These are phyloP conservation scores for Ophiorrhiza pumila DNA, from an alignment of 257 asterid genomes.

Conservation along the genomic window DNA sequence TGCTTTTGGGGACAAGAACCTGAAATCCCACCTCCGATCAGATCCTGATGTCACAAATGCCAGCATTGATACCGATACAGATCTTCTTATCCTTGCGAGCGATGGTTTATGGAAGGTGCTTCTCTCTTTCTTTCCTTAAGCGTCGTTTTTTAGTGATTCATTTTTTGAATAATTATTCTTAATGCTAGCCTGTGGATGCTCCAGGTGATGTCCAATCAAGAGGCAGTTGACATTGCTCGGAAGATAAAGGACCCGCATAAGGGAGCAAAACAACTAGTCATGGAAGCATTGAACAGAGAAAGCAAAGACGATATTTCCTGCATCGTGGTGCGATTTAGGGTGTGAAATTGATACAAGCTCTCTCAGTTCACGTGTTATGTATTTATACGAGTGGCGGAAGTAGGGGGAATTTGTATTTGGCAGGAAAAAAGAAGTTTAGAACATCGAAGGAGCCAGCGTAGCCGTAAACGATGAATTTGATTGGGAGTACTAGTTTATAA, in stretches of 20 bases:
- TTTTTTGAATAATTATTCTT: background rate
- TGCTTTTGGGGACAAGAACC: conserved; percentile 89
- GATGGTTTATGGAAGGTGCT: conserved; percentile 93
- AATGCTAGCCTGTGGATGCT: background rate
- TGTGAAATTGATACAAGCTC: conserved; percentile 12
- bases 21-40: conserved; percentile 69
- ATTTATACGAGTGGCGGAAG: conserved; percentile 29
- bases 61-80: conserved; percentile 51
- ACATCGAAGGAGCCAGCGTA: conserved; percentile 20
- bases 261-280: conserved; percentile 75
- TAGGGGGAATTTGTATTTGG: conserved; percentile 14
- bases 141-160: background rate
- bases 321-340: conserved; percentile 73
- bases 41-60: conserved; percentile 72
- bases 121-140: background rate
- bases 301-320: conserved; percentile 93
- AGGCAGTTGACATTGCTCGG: conserved; percentile 72
- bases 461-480: conserved; percentile 9
- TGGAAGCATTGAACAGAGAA: conserved; percentile 70
- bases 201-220: conserved; percentile 93
- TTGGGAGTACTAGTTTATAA: conserved; percentile 15
- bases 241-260: conserved; percentile 79
- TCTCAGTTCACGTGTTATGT: conserved; percentile 24
- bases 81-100: conserved; percentile 83
- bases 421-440: conserved; percentile 16